Base-by-base conservation (phyloP, 495 filamentous ascomycete genomes). In the Ramalina peruviana region DNA sequence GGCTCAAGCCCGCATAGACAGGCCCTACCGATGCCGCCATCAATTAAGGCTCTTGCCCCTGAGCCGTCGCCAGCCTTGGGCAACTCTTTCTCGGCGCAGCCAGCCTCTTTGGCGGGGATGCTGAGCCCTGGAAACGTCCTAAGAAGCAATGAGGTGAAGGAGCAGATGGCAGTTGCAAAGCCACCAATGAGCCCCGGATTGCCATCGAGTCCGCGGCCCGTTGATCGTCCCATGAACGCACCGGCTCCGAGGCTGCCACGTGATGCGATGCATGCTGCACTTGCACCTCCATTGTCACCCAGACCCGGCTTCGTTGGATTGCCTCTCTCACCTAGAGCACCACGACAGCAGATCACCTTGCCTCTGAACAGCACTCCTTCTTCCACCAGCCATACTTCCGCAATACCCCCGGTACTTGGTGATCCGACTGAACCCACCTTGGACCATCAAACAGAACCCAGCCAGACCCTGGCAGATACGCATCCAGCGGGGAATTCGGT, bases 181-280 rank as follows among this genome's bases (percentile, higher is more conserved):
- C 69, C 80, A 36, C 69, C 88, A 27, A 73, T 88, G 68, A 94
- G 86, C 51, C 87, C 90, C 19, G 92, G 92, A 21, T 68, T 98
- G 43, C 92, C 92, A 1, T 66, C 83, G 26, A 97, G 93, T 59
- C 92, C 92, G 21, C 75, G 90, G 46, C 92, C 92, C n/a, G 79
- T 79, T 56, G 77, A 87, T 58, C 72, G 77, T 43, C 81, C 81
- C 11, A 56, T 85, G 45, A 79, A 75, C 46, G 87, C 87, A 21
- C 85, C 86, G 13, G 67, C 83, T 49, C 82, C 84, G 21, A 71
- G 82, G 50, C 69, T 76, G 61, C 72, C 80, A 38, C 71, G 74
- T 46, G 75, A 81, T 36, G 50, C 63, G 11, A 63, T 61, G 38
- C 55, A 67, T 11, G 59, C 61, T 25, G 45, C 78, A 11, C 63